Percentiles rank a stretch among this genome's conserved stretches.
phyloP scores from a whole-genome alignment of 768 basidiomycete species.

The Pleurotus citrinopileatus region DNA sequence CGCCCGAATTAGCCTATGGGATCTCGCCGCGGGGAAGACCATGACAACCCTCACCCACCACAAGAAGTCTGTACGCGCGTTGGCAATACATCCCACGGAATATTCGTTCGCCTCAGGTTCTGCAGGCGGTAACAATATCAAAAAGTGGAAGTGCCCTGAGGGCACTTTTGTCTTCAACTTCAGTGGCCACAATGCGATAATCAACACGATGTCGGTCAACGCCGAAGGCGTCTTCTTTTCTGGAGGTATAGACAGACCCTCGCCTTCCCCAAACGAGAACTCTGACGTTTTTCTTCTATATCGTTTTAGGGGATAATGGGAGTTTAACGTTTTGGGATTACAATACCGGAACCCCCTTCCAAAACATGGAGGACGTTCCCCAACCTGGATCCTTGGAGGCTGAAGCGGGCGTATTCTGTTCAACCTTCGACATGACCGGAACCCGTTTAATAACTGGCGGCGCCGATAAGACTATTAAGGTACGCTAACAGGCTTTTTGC shows the following conservation, averaged over 20 bases:
- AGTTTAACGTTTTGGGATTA: slow-evolving; percentile 94
- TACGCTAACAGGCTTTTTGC: slow-evolving; percentile 27
- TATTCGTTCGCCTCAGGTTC: slow-evolving; percentile 95
- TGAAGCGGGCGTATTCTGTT: slow-evolving; percentile 95
- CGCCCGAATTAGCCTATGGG: slow-evolving; percentile 71
- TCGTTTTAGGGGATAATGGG: slow-evolving; percentile 81
- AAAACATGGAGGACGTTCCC: slow-evolving; percentile 88
- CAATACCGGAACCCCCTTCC: slow-evolving; percentile 91
- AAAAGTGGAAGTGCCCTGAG: slow-evolving; percentile 99
- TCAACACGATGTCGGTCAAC: slow-evolving; percentile 94
- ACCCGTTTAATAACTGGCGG: slow-evolving; percentile 93
- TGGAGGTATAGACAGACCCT: slow-evolving; percentile 64
- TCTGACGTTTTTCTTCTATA: neutral
- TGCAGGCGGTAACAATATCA: slow-evolving; percentile 99
- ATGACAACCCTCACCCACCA: slow-evolving; percentile 98
- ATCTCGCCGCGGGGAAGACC: slow-evolving; percentile 95
- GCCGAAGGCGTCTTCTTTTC: slow-evolving; percentile 97
- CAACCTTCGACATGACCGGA: slow-evolving; percentile 94
- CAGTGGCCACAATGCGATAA: slow-evolving; percentile 93
- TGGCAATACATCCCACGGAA: slow-evolving; percentile 94
- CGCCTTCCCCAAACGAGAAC: neutral
- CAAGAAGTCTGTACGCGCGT: slow-evolving; percentile 94
- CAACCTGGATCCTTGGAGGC: slow-evolving; percentile 98
- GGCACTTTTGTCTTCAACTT: slow-evolving; percentile 97
- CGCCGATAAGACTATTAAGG: slow-evolving; percentile 99